Base-by-base conservation (phyloP, 2,329 filamentous ascomycete species). In the Epichloe typhina region DNA sequence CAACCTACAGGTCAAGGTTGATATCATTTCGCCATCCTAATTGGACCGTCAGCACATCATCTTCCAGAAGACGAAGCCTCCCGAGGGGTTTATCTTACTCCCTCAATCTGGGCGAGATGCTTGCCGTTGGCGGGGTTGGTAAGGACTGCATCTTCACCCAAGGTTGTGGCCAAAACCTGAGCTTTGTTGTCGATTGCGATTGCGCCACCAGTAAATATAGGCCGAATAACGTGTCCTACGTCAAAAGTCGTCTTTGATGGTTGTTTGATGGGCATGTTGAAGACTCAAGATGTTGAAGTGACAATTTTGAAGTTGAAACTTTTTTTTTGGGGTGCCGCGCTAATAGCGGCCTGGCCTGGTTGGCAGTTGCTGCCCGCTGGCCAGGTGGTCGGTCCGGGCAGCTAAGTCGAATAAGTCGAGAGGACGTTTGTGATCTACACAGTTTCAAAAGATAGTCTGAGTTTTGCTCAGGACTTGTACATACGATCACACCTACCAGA, bases 161-260 rank as follows among this genome's bases (percentile, higher is more conserved):
- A 72, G 37, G 86, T 89, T 23, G 89, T 89, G 42, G 89, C 91
- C 50, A 98, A 76, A 55, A 97, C 80, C 60, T 80, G 80, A 48
- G 89, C 89, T 69, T 81, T 80, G 65, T 83, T 79, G 72, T 91
- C 88, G 54, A 97, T 77, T 33, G 88, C 82, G 53, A 95, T 82
- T 57, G 86, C 84, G 42, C 93, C 93, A 50, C 93, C 93, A 2
- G 91, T 95, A 64, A 93, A 96, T 47, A 97, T 91, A 19, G 93
- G 93, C 60, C 89, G 86, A 51, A 98, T 86, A 46, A 88, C 86
- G 61, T 85, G 82, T 57, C 78, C 78, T 52, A 85, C 80, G 62
- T 94, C 87, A 66, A 96, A 98, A 3, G 91, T 95, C 52, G 89
- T 96, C 74, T 89, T 94, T 59, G 79, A 73, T 17, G 78, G 72